Evolutionary conservation across 257 asterid species (phyloP).

Genomic region (Marsdenia floribunda): DNA sequence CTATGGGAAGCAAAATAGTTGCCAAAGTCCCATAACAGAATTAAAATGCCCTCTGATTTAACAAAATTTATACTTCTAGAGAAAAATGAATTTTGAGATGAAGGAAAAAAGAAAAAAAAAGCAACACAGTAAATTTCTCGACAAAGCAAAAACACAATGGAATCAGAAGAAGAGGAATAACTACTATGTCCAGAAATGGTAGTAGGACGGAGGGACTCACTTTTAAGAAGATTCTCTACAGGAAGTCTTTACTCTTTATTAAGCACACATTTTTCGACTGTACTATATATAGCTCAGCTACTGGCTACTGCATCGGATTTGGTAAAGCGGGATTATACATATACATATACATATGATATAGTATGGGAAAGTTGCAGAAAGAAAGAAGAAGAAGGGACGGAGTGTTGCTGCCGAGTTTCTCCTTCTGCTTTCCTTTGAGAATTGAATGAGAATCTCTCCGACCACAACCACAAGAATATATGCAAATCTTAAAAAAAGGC

Average conservation of each 20-base stretch:
- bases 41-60: background rate
- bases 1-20: background rate
- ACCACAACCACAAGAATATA: slow-evolving; percentile 24
- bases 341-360: background rate
- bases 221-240: slow-evolving; percentile 18
- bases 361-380: background rate
- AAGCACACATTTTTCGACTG: slow-evolving; percentile 12
- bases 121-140: background rate
- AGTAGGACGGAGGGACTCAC: slow-evolving; percentile 29
- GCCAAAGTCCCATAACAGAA: background rate
- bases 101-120: background rate
- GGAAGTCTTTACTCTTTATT: slow-evolving; percentile 18
- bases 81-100: background rate
- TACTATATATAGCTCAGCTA: background rate
- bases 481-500: slow-evolving; percentile 3
- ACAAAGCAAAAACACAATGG: background rate
- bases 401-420: background rate
- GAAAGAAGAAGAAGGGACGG: background rate
- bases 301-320: slow-evolving; percentile 17
- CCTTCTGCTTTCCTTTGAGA: slow-evolving; percentile 3
- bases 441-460: slow-evolving; percentile 14
- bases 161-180: slow-evolving; percentile 2
- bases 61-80: background rate
- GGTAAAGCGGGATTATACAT: slow-evolving; percentile 16
- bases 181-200: no score